A percentile compares a stretch with the other conserved stretches of the same genome.
Conservation (phyloP, 371 early-diverging fungal species). For the Circinella minor region DNA sequence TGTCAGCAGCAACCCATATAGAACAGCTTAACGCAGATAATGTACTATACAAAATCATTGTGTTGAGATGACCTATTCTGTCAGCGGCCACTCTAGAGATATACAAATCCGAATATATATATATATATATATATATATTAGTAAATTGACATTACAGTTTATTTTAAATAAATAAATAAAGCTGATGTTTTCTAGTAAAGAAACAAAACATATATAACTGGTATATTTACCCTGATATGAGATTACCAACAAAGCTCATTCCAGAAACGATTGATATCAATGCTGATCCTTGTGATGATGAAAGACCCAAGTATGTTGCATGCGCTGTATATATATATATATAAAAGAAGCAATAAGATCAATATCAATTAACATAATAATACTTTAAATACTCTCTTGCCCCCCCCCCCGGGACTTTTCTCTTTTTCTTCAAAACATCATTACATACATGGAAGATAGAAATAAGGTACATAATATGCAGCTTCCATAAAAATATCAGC, state of each 20-base stretch:
- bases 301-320: slow-evolving; percentile 23
- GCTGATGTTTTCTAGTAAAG: no score
- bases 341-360: not conserved
- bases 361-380: not conserved
- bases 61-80: slow-evolving; percentile 21
- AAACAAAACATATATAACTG: no score
- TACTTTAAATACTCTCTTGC: not conserved
- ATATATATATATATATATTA: no score
- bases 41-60: slow-evolving; percentile 10
- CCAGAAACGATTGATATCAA: slow-evolving; percentile 38
- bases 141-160: no score
- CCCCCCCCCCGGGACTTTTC: no score
- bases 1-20: slow-evolving; percentile 37
- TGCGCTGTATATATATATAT: slow-evolving; percentile 15
- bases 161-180: no score
- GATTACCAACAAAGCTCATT: slow-evolving; percentile 53
- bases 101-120: not conserved
- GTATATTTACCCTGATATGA: slow-evolving; percentile 35
- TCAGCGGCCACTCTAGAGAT: slow-evolving; percentile 11
- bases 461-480: slow-evolving; percentile 55
- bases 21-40: slow-evolving; percentile 4
- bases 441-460: slow-evolving; percentile 42
- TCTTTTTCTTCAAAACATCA: not conserved
- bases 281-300: slow-evolving; percentile 21
- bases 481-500: slow-evolving; percentile 44